Evolutionary conservation across 208 protist genomes (phyloP), one percentile per base, ranked within the genome.

Genomic region (Leishmania arabica): DNA sequence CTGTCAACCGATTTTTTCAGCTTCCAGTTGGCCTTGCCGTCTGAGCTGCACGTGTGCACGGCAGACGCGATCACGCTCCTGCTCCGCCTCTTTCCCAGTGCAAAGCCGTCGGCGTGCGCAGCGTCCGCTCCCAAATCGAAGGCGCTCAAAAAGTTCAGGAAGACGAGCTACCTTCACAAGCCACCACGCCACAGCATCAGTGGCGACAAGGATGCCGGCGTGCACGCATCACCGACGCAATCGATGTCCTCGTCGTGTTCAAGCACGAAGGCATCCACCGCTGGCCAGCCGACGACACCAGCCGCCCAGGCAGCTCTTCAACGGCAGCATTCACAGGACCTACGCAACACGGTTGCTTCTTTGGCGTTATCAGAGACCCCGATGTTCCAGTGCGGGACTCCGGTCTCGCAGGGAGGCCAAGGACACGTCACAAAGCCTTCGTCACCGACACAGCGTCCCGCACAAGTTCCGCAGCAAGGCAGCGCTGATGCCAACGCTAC

Each of bases 51-150:
- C 15, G 60, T 81, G 42, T 82, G 81, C 31, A 62, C 85, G n/a
- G 85, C 85, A 3, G 85, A 88, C 70, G 76, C 82, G n/a, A 85
- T 88, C 70, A 66, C 81, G 19, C 79, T 86, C 56, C 76, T 88
- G 7, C 58, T 86, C 74, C 49, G 77, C 3, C 66, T 88, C 31
- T 72, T 86, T 58, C 58, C 78, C 4, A 58, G 27, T 45, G 17
- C 54, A 2, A 75, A 56, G 47, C 66, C 64, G 19, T 3, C 54
- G 21, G 13, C 17, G 24, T 7, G 74, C 74, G 54, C 3, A 21
- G n/a, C 74, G 21, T 17, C 54, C 37, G 27, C 15, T 40, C 3
- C 51, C 49, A 62, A 51, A 13, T 62, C 13, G 19, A 42, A 42
- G 53, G 31, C 31, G 11, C 8, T 19, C 19, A 68, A 68, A 31